A percentile compares a stretch with the other conserved stretches of the same genome.
Conservation (phyloP, 768 basidiomycete species). For the Dictyophora rubrovolvata region DNA sequence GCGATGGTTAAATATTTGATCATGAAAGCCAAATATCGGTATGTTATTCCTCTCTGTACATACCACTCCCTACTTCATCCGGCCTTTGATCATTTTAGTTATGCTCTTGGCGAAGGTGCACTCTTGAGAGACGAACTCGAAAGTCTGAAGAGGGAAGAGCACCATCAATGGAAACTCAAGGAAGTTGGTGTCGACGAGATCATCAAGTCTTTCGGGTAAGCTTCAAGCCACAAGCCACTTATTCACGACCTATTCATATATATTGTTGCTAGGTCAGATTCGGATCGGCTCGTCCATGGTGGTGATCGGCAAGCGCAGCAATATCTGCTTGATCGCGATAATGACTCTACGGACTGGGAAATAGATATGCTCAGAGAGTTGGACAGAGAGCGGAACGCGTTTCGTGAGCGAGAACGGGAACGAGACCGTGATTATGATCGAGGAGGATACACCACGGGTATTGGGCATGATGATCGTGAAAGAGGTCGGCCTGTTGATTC, state of each 20-base stretch:
- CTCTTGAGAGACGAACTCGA: conserved; percentile 56
- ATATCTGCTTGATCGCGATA: neutral
- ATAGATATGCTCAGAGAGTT: neutral
- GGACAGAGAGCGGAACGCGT: neutral
- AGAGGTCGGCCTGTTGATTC: neutral
- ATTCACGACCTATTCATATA: neutral
- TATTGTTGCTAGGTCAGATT: neutral
- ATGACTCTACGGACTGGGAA: neutral
- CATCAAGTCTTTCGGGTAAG: neutral
- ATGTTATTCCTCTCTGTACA: conserved; percentile 25
- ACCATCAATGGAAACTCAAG: conserved; percentile 16
- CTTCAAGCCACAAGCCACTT: neutral
- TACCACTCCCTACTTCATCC: neutral
- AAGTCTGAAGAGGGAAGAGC: conserved; percentile 38
- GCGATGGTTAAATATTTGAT: conserved; percentile 60
- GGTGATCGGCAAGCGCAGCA: neutral
- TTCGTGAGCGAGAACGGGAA: neutral
- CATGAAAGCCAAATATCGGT: conserved; percentile 70
- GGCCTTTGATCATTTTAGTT: neutral
- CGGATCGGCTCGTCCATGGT: neutral
- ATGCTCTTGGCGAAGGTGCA: conserved; percentile 48
- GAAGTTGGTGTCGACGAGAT: conserved; percentile 12
- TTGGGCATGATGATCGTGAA: neutral
- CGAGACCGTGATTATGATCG: neutral
- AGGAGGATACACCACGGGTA: neutral